Conservation (phyloP, 1,284 basidiomycete genomes). For the Marasmius fiardii region DNA sequence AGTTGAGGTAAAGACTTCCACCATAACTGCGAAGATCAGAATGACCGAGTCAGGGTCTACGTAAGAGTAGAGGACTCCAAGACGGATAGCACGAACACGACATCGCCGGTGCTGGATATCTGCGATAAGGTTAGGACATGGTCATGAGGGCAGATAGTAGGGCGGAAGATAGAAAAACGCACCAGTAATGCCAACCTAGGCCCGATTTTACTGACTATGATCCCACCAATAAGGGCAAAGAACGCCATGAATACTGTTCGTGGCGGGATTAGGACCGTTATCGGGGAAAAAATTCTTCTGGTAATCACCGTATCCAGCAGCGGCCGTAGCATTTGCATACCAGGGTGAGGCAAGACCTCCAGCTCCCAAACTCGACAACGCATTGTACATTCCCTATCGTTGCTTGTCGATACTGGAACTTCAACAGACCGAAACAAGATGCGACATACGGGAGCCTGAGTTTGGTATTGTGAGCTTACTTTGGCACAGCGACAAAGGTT, state of each 20-base stretch:
- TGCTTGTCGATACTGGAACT: neutral
- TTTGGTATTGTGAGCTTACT: neutral
- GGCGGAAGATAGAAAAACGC: slow-evolving; percentile 4
- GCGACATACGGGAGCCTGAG: slow-evolving; percentile 22
- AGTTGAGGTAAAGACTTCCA: slow-evolving; percentile 30
- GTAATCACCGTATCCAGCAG: slow-evolving; percentile 26
- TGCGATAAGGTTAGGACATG: slow-evolving; percentile 10
- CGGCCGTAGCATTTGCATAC: slow-evolving; percentile 27
- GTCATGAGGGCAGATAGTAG: no score
- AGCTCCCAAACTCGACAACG: slow-evolving; percentile 26
- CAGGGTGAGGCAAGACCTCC: slow-evolving; percentile 30
- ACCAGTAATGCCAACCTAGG: slow-evolving; percentile 24
- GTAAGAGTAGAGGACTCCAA: neutral
- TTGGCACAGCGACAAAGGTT: neutral
- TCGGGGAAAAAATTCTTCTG: neutral
- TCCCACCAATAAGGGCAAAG: slow-evolving; percentile 27
- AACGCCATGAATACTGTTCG: slow-evolving; percentile 28
- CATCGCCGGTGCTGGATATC: slow-evolving; percentile 30
- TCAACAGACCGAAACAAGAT: neutral
- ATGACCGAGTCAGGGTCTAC: neutral
- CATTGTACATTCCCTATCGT: slow-evolving; percentile 31
- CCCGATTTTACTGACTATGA: slow-evolving; percentile 31
- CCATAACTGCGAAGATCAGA: slow-evolving; percentile 25
- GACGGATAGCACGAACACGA: slow-evolving; percentile 21
- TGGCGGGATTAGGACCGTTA: neutral